Base-by-base conservation (phyloP, 2,329 filamentous ascomycete species). In the Clonostachys sp. region DNA sequence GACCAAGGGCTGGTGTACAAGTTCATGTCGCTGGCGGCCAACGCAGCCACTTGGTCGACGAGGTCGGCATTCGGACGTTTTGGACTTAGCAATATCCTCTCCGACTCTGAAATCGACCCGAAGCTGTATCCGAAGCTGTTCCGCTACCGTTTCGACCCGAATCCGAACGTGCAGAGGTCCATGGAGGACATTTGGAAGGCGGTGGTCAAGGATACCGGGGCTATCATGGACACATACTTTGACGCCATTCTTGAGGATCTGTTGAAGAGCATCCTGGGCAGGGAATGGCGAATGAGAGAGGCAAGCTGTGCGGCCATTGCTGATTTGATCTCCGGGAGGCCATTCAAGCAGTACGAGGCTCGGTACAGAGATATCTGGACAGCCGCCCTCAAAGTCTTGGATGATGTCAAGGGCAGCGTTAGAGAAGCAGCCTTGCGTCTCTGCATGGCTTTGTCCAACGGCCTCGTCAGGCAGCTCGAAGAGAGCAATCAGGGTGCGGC, bases 101-200 rank as follows among this genome's bases (percentile, higher is more conserved):
- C 90, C 0, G 90, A 95, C 58, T 91, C 91, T 0, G 80, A 83
- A 50, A 79, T 94, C 50, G 95, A 97, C 57, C 91, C 91, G 0
- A 96, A 95, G 63, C 80, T 99, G 14, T 97, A 96, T 58, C 90
- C 91, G 1, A 97, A 96, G 68, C 80, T 99, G 3, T 99, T 87
- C 67, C 82, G 94, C 43, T 99, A 97, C 66, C 80, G 91, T 44
- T 97, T 97, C 51, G 94, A 99, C 64, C 94, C 94, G 0, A 97
- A 96, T 60, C 78, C 84, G 3, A 96, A 95, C 53, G 94, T 97
- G 12, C 89, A 92, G 62, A 80, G 84, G 43, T 96, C 92, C 1
- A 99, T 99, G 94, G 91, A 95, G 48, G 90, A 95, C 52, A 97
- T 99, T 54, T 99, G 94, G 94, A 91, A 88, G 58, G 86, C 92